Evolutionary conservation across 768 basidiomycete species (phyloP), one percentile per base, ranked within the genome.

Genomic region (Suillus luteus): DNA sequence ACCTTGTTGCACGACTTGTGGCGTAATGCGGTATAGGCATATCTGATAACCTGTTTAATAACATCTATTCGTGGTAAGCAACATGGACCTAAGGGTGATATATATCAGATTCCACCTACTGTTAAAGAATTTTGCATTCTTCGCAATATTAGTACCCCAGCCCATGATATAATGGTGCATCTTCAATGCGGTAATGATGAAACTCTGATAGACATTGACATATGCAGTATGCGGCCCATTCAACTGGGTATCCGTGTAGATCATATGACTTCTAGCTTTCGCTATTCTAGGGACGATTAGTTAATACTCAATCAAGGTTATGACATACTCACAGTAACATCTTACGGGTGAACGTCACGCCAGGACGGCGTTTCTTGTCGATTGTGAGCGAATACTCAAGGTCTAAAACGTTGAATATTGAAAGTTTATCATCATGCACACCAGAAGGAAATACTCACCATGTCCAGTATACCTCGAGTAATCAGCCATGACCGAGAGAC

Each of bases 121-220:
- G 44, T 79, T 74, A 55, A 93, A 74, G 67, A 91, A 91, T 19
- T 71, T 70, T 35, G 71, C 69, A 62, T 81, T 83, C 65, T 77
- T 83, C 38, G 66, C 70, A n/a, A 79, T 67, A 58, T 78, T 76
- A 19, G 80, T 65, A 15, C 83, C 80, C 86, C 86, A 90, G 59
- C 82, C 81, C 41, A 83, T 81, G 40, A 98, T 77, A 72, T 98
- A 97, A 60, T 84, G 82, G 64, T 93, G 87, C 83, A 94, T 90
- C 77, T 93, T 96, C 82, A 95, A 88, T 0, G 91, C 93, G 3
- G 87, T 82, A 49, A 97, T 74, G 37, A 92, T 75, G 71, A 95
- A 90, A 70, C 89, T 92, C 72, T 94, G 91, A 73, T 94, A 97
- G 14, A 96, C 82, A 75, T 98, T 99, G 60, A 86, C 73, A 73